Evolutionary conservation across 805 yeast genomes (phyloP).

Genomic region (Alloascoidea africana): DNA sequence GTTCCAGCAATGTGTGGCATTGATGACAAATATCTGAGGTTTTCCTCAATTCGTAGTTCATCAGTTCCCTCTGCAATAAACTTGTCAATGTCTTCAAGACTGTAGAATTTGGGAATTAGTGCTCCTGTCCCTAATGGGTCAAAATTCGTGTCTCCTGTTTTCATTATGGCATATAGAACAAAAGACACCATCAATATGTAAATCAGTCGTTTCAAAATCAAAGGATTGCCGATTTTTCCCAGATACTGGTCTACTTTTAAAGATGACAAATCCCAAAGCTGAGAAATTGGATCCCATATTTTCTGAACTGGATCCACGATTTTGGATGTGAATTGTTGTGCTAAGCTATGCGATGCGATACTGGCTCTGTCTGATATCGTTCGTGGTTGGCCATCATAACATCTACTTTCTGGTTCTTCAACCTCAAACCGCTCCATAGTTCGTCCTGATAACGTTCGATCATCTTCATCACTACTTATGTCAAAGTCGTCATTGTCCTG

Average conservation of each 20-base stretch:
- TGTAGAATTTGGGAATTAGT: constrained; percentile 34
- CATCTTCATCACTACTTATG: no score
- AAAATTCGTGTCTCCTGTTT: constrained; percentile 26
- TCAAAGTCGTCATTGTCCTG: no score
- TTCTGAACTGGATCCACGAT: constrained; percentile 25
- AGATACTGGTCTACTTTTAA: constrained; percentile 40
- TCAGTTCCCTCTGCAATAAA: constrained; percentile 37
- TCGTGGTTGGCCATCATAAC: no score
- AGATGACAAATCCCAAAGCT: constrained; percentile 17
- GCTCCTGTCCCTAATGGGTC: constrained; percentile 23
- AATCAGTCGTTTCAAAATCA: constrained; percentile 62
- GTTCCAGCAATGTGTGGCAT: constrained; percentile 88
- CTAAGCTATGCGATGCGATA: constrained; percentile 9
- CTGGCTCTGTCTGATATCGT: no score
- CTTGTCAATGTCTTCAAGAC: constrained; percentile 34
- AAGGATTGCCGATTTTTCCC: constrained; percentile 67
- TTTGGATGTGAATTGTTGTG: constrained; percentile 8
- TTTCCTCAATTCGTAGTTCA: constrained; percentile 40
- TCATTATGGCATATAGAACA: constrained; percentile 37
- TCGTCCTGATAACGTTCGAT: no score
- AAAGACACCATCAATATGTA: constrained; percentile 54
- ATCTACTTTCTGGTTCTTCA: no score
- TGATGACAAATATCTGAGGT: constrained; percentile 55
- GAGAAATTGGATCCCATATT: constrained; percentile 32
- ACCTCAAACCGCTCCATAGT: no score